These are phyloP conservation scores for Amesomyces nigricolor DNA, from an alignment of 2,329 filamentous ascomycete species.

Conservation along the genomic window DNA sequence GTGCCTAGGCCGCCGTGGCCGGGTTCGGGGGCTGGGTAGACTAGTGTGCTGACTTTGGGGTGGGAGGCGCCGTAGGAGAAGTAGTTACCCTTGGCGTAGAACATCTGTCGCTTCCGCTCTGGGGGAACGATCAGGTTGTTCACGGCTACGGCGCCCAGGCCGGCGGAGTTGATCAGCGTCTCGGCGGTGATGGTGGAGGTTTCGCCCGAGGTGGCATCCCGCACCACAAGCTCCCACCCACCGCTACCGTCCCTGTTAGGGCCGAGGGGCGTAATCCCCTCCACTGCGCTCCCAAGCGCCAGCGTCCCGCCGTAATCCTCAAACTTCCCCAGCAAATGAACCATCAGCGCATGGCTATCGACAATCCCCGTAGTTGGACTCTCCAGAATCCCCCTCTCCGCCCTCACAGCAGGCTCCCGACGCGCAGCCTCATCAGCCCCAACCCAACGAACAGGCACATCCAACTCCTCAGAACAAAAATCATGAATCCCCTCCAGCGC, in stretches of 20 bases:
- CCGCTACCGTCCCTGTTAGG: constrained; percentile 37
- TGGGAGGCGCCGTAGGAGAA: constrained; percentile 69
- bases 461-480: constrained; percentile 36
- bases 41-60: constrained; percentile 63
- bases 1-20: constrained; percentile 84
- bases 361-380: constrained; percentile 84
- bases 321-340: constrained; percentile 68
- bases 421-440: constrained; percentile 52
- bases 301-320: constrained; percentile 70
- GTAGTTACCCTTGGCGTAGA: constrained; percentile 93
- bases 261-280: constrained; percentile 47
- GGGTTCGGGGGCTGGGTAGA: constrained; percentile 82
- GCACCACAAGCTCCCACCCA: constrained; percentile 65
- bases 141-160: constrained; percentile 67
- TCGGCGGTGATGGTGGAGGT: constrained; percentile 61
- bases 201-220: constrained; percentile 42
- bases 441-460: constrained; percentile 70
- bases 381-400: constrained; percentile 70
- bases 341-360: constrained; percentile 81
- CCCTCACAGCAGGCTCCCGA: constrained; percentile 70
- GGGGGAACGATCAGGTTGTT: constrained; percentile 74
- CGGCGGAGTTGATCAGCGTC: constrained; percentile 78
- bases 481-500: constrained; percentile 50
- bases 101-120: constrained; percentile 52
- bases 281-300: constrained; percentile 64